phyloP scores from a whole-genome alignment of 202 grass and related monocot species.

The Setaria viridis region DNA sequence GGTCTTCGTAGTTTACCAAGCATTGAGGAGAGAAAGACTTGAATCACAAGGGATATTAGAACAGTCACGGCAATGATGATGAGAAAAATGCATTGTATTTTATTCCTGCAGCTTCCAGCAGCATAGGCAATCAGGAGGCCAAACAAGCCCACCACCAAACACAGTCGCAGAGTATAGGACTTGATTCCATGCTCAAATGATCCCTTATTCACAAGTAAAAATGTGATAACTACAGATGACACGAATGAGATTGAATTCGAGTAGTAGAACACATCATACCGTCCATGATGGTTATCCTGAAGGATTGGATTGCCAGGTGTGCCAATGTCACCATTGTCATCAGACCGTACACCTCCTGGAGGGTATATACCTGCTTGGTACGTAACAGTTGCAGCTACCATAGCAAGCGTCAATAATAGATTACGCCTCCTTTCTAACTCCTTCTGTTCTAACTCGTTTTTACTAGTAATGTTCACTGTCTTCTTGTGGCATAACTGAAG shows the following conservation, averaged over 20 bases:
- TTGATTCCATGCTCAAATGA: conserved; percentile 38
- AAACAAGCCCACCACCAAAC: conserved; percentile 47
- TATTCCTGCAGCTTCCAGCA: conserved; percentile 48
- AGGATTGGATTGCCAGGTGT: conserved; percentile 53
- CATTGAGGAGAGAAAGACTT: conserved; percentile 30
- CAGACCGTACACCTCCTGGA: conserved; percentile 65
- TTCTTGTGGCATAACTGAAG: not conserved
- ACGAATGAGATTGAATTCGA: conserved; percentile 61
- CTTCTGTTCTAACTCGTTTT: not conserved
- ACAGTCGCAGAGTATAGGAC: conserved; percentile 43
- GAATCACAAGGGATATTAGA: conserved; percentile 47
- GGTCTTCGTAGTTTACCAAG: not conserved
- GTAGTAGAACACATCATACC: conserved; percentile 58
- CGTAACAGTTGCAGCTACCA: conserved; percentile 57
- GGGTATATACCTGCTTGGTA: conserved; percentile 72
- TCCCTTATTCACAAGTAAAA: conserved; percentile 57
- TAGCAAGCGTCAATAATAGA: conserved; percentile 53
- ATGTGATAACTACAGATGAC: conserved; percentile 56
- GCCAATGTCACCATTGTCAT: conserved; percentile 1
- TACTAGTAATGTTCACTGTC: not conserved
- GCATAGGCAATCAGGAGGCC: conserved; percentile 49
- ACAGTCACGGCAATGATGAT: conserved; percentile 45
- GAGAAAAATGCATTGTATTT: conserved; percentile 15
- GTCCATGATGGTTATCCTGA: conserved; percentile 14
- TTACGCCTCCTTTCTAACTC: conserved; percentile 34